These are phyloP conservation scores for Camellia oleifera DNA, from an alignment of 179 eudicot genomes.

Conservation along the genomic window DNA sequence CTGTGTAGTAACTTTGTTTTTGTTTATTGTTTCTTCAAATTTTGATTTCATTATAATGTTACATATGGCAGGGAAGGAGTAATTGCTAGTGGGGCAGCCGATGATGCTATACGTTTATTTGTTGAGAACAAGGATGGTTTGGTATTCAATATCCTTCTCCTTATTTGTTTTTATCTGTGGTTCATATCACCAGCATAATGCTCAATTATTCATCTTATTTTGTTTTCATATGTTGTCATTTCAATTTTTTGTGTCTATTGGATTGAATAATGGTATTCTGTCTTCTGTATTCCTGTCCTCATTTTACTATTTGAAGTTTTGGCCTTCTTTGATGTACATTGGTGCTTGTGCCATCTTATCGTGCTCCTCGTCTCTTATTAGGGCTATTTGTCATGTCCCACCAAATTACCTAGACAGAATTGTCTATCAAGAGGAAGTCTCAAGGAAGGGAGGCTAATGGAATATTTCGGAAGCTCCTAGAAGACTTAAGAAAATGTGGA, in stretches of 20 bases:
- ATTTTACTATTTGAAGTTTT: not conserved
- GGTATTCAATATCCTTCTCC: constrained; percentile 32
- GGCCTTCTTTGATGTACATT: not conserved
- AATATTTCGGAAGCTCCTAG: no score
- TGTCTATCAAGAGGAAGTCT: no score
- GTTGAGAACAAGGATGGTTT: constrained; percentile 55
- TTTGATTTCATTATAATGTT: constrained; percentile 13
- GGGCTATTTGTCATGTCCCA: not conserved
- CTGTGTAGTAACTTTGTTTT: not conserved
- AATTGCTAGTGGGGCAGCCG: constrained; percentile 92
- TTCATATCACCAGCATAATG: not conserved
- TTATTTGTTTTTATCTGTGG: not conserved
- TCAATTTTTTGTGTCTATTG: no score
- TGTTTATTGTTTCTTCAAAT: constrained; percentile 7
- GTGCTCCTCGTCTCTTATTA: not conserved
- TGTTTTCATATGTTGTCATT: no score
- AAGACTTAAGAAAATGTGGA: no score
- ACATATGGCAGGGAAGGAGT: constrained; percentile 64
- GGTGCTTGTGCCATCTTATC: not conserved
- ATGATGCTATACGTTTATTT: constrained; percentile 88
- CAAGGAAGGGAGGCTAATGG: no score
- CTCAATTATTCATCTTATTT: not conserved
- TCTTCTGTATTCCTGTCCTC: not conserved
- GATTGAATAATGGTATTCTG: not conserved
- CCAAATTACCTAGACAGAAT: no score